Evolutionary conservation across 1,284 basidiomycete genomes (phyloP), one percentile per base, ranked within the genome.

Genomic region (Moniliella sp.): DNA sequence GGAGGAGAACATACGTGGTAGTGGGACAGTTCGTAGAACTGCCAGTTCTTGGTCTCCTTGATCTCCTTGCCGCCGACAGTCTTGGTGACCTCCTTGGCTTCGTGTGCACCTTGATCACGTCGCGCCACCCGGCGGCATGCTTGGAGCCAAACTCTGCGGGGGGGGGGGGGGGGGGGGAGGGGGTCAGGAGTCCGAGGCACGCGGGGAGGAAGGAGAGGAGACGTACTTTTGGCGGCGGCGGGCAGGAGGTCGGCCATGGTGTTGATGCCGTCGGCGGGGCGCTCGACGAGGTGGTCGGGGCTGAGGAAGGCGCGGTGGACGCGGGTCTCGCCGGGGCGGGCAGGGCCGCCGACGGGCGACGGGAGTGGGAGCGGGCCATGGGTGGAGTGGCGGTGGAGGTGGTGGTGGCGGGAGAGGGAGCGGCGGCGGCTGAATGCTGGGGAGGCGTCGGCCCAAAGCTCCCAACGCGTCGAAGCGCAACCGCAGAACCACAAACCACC

Each of bases 61-160:
- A 76, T 67, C 61, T 84, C 74, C 61, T 86, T 75, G 27, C 84
- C 88, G 11, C 56, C 61, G 31, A 64, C 53, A 43, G 36, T 55
- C 48, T 32, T 70, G 72, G 32, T 78, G 27, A 94, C 70, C 51
- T 83, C 75, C 66, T 93, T 93, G 61, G 77, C 75, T 65, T 94
- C 88, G 47, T 80, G 73, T 61, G 82, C 69, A 27, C 75, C 66
- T 15, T 68, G 32, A 80, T 59, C 15, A 84, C 55, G 40, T 83
- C 78, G 32, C 88, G 69, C 67, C 73, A 78, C 0, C 83, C 88
- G 40, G 50, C 43, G 33, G 49, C 27, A 30, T 48, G 49, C 11
- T 40, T 34, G 43, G 42, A 51, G 18, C 49, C 46, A 42, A 45
- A 54, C 29, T 47, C 48, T 48, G 32, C 19, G 13, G 26, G 18